Evolutionary conservation across 306 rosid genomes (phyloP).

Genomic region (Begonia fuchsioides): DNA sequence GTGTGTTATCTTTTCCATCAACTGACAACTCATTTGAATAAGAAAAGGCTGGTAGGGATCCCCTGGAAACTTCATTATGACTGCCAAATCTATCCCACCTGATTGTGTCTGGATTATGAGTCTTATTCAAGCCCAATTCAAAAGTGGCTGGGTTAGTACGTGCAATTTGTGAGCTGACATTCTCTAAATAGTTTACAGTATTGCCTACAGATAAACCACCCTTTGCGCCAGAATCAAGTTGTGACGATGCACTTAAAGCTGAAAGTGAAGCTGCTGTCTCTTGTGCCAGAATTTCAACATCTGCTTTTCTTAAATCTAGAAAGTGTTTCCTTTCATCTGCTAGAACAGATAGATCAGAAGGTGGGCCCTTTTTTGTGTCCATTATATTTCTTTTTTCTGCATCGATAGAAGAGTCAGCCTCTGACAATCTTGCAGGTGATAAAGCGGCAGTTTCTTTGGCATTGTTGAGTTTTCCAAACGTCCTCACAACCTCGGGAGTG

Average conservation of each 20-base stretch:
- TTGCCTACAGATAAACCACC: slow-evolving; percentile 30
- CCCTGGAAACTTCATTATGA: slow-evolving; percentile 50
- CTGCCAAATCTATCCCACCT: slow-evolving; percentile 51
- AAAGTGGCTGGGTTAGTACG: slow-evolving; percentile 45
- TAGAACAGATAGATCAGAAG: slow-evolving; percentile 26
- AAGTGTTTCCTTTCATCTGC: slow-evolving; percentile 42
- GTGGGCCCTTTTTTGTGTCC: slow-evolving; percentile 38
- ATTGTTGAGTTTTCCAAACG: slow-evolving; percentile 47
- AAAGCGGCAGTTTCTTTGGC: slow-evolving; percentile 38
- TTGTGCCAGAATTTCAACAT: slow-evolving; percentile 40
- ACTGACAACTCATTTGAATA: slow-evolving; percentile 42
- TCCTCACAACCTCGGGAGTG: slow-evolving; percentile 40
- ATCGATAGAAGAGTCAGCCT: slow-evolving; percentile 52
- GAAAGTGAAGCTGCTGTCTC: slow-evolving; percentile 41
- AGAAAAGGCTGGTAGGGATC: slow-evolving; percentile 31
- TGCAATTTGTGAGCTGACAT: slow-evolving; percentile 40
- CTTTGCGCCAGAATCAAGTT: slow-evolving; percentile 37
- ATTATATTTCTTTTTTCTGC: slow-evolving; percentile 29
- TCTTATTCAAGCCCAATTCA: slow-evolving; percentile 30
- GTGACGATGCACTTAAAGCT: slow-evolving; percentile 25
- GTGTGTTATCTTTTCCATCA: slow-evolving; percentile 48
- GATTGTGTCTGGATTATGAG: slow-evolving; percentile 19
- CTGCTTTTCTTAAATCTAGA: slow-evolving; percentile 27
- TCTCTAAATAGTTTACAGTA: slow-evolving; percentile 44
- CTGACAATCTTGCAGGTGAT: slow-evolving; percentile 43